phyloP scores from a whole-genome alignment of 352 stramenopile species.

The Aphanomyces cochlioides region DNA sequence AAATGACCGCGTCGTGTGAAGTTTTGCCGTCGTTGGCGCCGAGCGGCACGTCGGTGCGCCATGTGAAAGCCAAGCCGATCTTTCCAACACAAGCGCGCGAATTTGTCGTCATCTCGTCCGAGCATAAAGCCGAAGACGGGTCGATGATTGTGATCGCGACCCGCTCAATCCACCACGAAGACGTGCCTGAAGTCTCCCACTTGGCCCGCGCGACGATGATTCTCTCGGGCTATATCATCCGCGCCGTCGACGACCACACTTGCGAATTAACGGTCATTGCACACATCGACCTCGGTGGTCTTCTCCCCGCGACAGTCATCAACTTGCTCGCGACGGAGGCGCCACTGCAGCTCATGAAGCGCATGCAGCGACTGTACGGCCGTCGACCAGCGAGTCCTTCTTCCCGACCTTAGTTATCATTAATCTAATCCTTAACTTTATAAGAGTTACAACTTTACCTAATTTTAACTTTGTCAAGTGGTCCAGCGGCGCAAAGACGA shows the following conservation, averaged over 20 bases:
- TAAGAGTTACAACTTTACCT: no score
- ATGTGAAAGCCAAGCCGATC: conserved; percentile 72
- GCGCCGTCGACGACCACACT: conserved; percentile 47
- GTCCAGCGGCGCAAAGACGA: no score
- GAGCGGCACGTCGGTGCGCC: conserved; percentile 46
- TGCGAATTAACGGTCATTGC: conserved; percentile 71
- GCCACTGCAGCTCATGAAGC: conserved; percentile 23
- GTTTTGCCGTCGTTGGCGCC: conserved; percentile 45
- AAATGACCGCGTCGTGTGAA: conserved; percentile 62
- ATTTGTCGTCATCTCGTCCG: conserved; percentile 66
- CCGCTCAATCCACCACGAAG: conserved; percentile 17
- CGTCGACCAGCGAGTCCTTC: no score
- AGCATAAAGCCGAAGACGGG: conserved; percentile 50
- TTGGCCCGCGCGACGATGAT: conserved; percentile 62
- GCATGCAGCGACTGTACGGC: conserved; percentile 2
- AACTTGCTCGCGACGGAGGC: conserved; percentile 37
- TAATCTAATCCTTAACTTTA: no score
- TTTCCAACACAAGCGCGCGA: conserved; percentile 77
- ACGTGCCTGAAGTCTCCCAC: conserved; percentile 39
- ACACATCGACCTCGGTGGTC: conserved; percentile 67
- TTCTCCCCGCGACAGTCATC: conserved; percentile 71
- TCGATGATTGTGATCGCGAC: conserved; percentile 22
- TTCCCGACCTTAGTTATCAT: no score
- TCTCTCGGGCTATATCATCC: conserved; percentile 76
- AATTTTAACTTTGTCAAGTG: no score